Evolutionary conservation across 1,284 basidiomycete genomes (phyloP), one percentile per base, ranked within the genome.

Genomic region (Phellopilus nigrolimitatus): DNA sequence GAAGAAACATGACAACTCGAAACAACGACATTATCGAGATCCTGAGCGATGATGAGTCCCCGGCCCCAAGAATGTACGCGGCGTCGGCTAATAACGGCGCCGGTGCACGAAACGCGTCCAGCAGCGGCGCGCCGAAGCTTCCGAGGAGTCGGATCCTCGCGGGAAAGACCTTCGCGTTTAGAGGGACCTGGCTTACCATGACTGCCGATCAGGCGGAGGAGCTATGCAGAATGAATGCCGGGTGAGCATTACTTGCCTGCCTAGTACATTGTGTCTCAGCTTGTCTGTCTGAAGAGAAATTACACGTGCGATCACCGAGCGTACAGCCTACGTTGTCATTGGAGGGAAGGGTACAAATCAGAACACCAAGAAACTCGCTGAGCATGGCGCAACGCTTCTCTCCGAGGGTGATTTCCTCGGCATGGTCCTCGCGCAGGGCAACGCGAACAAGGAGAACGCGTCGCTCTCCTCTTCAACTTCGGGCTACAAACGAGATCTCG

Each of bases 151-250:
- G 30, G 9, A 28, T 51, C 17, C 42, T 51, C 17, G 17, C 22
- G 15, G 49, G 49, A 13, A 44, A 44, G 33, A 51, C 49, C 1
- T 51, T 45, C 41, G 41, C 22, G 17, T 51, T 51, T 43, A 43
- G 30, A 21, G 49, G 42, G 27, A 34, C 31, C 9, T 51, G 40
- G 41, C 21, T 51, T 17, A 51, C 33, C 5, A 51, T 51, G 49
- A 38, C 28, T 19, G 30, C 27, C 12, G 41, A 45, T 12, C 33
- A 28, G 10, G 41, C 41, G 3, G 42, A 45, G 25, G 34, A 45
- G 10, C 31, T 45, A 21, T 51, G 49, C 25, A 45, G 37, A 21
- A 30, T 24, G 22, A 45, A 45, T 24, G 49, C 41, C 24, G 49
- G 49, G 42, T 44, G 42, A 44, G 40, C 36, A 7, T 19, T 6